phyloP scores from a whole-genome alignment of 768 basidiomycete genomes.

The Strobilomyces dryophilus region DNA sequence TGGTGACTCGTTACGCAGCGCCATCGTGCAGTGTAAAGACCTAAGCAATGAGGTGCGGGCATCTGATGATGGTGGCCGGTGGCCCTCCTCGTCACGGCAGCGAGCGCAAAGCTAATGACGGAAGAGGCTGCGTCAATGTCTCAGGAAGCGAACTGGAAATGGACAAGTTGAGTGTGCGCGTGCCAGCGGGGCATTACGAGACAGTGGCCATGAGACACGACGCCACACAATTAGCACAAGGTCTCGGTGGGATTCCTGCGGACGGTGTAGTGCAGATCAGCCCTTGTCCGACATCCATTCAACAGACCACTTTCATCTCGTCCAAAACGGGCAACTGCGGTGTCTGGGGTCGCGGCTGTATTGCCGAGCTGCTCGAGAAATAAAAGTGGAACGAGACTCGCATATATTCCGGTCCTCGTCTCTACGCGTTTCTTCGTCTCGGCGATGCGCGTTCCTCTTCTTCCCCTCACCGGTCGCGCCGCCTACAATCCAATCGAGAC shows the following conservation, averaged over 20 bases:
- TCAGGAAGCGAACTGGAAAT: not conserved
- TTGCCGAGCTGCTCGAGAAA: conserved; percentile 24
- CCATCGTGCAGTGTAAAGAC: not conserved
- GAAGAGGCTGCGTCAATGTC: not conserved
- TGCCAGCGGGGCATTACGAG: not conserved
- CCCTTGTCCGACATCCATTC: not conserved
- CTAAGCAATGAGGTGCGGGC: not conserved
- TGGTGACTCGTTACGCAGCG: not conserved
- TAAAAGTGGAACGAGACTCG: conserved; percentile 29
- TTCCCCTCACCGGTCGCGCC: conserved; percentile 67
- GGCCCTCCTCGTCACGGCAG: not conserved
- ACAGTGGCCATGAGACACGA: not conserved
- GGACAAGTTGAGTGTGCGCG: too few species aligned
- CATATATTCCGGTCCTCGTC: not conserved
- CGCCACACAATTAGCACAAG: not conserved
- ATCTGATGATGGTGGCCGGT: not conserved
- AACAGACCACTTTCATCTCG: not conserved
- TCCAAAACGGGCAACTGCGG: conserved; percentile 8
- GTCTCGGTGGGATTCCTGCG: not conserved
- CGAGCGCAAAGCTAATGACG: not conserved
- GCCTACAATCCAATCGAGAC: conserved; percentile 82
- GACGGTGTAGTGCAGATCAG: not conserved
- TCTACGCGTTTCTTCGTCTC: not conserved
- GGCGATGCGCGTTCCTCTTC: conserved; percentile 55
- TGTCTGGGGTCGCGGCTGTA: conserved; percentile 21